Base-by-base conservation (phyloP, 2,329 filamentous ascomycete genomes). In the Fusarium beomiforme region DNA sequence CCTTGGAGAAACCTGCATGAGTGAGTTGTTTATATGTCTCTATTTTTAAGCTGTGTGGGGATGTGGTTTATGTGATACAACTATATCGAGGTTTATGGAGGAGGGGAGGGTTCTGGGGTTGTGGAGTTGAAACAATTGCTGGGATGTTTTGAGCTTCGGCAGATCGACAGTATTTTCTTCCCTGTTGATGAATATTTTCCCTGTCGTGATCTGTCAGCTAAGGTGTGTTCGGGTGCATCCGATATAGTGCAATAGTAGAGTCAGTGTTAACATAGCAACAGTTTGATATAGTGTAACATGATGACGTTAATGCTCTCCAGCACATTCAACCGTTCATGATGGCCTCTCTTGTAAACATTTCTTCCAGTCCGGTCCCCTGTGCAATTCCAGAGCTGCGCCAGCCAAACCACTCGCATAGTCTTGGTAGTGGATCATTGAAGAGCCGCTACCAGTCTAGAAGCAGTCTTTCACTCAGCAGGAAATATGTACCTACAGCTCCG, bases 91-190 rank as follows among this genome's bases (percentile, higher is more conserved):
- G 16, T 37, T 44, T 34, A 51, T 23, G 33, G 44, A 24, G 51
- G 37, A 34, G 21, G 31, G 19, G 19, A 36, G 49, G 49, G 37
- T 46, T 46, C 21, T 46, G 29, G 37, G 47, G 47, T 39, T 39
- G 60, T 34, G 34, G 54, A 54, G 66, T 69, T 58, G 47, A 55
- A 53, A 53, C 60, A n/a, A 49, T 33, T 41, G 42, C 56, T 59
- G 54, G 58, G 29, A 57, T 57, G 36, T 29, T 34, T 50, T 61
- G 60, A 26, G 19, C 39, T 51, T 70, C 42, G 67, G 67, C 63
- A 70, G 68, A 70, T 71, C 63, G 67, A 70, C 62, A 47, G 17
- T 50, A 19, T 37, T 16, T 43, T 24, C n/a, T 53, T 47, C 50
- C 46, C 24, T 62, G 56, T 50, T 59, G 24, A 36, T 34, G 17